Conservation (phyloP, 805 yeast species). For the Wickerhamiella siamensis region DNA sequence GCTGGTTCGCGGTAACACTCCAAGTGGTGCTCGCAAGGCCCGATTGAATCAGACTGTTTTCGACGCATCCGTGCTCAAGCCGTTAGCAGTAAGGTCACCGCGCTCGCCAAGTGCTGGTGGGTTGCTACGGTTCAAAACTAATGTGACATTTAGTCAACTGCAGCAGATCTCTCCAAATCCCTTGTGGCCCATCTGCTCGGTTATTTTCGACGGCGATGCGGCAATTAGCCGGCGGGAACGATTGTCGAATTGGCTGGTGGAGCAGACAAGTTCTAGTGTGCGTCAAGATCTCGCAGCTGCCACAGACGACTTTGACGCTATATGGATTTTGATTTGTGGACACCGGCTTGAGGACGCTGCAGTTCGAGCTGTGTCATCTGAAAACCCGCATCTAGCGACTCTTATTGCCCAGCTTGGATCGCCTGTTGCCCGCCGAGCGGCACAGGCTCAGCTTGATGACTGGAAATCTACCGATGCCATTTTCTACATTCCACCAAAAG, state of each 20-base stretch:
- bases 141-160: conserved; percentile 2
- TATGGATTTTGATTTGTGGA: conserved; percentile 32
- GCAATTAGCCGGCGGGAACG: conserved; percentile 14
- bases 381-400: conserved; percentile 56
- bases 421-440: conserved; percentile 38
- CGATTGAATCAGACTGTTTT: not conserved
- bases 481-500: conserved; percentile 35
- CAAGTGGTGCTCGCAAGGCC: not conserved
- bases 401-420: conserved; percentile 58
- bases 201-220: conserved; percentile 39
- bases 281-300: conserved; percentile 20
- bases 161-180: conserved; percentile 10
- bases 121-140: conserved; percentile 4
- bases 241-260: conserved; percentile 45
- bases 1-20: not conserved
- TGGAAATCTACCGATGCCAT: conserved; percentile 41
- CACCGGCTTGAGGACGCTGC: conserved; percentile 53
- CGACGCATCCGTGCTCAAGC: conserved; percentile 20
- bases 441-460: conserved; percentile 44
- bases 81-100: conserved; percentile 1
- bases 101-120: conserved; percentile 4
- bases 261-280: conserved; percentile 29
- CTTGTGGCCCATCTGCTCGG: conserved; percentile 44
- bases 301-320: conserved; percentile 30
- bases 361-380: conserved; percentile 41